Conservation (phyloP, 1,284 basidiomycete genomes). For the Cryptococcus sp. region DNA sequence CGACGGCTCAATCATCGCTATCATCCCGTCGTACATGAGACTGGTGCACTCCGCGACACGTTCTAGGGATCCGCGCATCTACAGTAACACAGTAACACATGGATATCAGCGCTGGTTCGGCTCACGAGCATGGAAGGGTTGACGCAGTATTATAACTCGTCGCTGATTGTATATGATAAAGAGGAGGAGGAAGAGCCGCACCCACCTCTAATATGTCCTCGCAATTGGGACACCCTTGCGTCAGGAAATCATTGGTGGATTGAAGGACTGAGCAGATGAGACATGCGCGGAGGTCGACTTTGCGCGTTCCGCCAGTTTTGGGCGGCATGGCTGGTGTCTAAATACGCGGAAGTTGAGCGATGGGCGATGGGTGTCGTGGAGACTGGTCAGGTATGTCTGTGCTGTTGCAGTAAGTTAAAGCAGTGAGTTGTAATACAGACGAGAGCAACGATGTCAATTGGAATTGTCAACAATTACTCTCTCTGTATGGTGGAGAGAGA, state of each 20-base stretch:
- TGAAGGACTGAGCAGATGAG: constrained; percentile 90
- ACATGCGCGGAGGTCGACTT: constrained; percentile 73
- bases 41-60: constrained; percentile 86
- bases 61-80: constrained; percentile 89
- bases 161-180: not conserved
- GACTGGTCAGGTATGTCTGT: not conserved
- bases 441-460: not conserved
- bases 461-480: not conserved
- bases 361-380: not conserved
- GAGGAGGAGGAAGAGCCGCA: constrained; percentile 4
- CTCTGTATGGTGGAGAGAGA: not conserved
- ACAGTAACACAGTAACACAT: not conserved
- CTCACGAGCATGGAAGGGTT: not conserved
- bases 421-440: not conserved
- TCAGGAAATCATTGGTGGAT: constrained; percentile 77
- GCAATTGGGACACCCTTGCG: constrained; percentile 92
- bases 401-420: not conserved
- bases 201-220: constrained; percentile 88
- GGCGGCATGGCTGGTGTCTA: constrained; percentile 27
- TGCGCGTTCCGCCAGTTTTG: constrained; percentile 26
- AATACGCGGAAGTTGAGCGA: not conserved
- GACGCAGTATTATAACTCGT: too few species aligned
- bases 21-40: constrained; percentile 90
- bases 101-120: not conserved
- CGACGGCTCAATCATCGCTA: constrained; percentile 84